Percentiles rank a stretch among this genome's conserved stretches.
phyloP scores from a whole-genome alignment of 371 early-diverging fungal species.

The Conidiobolus incongruus region DNA sequence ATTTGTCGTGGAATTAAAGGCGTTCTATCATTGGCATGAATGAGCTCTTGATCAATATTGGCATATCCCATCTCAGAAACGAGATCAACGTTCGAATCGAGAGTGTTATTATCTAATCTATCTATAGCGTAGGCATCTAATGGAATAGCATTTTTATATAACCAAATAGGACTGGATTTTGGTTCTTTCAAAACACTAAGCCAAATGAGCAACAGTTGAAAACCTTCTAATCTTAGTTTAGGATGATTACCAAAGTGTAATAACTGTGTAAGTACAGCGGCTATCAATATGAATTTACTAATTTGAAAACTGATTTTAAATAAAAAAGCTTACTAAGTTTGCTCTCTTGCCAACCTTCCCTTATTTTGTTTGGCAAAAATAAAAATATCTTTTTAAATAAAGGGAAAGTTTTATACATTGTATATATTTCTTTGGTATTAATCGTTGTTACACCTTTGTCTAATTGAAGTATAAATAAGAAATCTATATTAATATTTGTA shows the following conservation, averaged over 20 bases:
- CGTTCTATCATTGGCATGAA: slow-evolving; percentile 19
- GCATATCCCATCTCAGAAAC: slow-evolving; percentile 7
- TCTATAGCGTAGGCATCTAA: slow-evolving; percentile 40
- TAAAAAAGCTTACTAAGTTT: background rate
- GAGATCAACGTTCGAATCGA: slow-evolving; percentile 7
- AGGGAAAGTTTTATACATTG: background rate
- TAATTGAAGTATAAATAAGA: background rate
- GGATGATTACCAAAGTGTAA: slow-evolving; percentile 42
- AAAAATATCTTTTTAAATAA: background rate
- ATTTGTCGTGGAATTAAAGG: slow-evolving; percentile 27
- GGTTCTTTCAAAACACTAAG: slow-evolving; percentile 37
- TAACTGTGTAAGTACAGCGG: slow-evolving; percentile 22
- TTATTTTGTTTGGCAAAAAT: background rate
- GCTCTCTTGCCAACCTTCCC: slow-evolving; percentile 1
- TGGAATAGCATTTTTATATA: slow-evolving; percentile 37
- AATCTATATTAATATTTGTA: background rate
- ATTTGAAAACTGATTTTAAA: background rate
- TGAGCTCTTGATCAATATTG: slow-evolving; percentile 13
- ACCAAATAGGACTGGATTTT: slow-evolving; percentile 28
- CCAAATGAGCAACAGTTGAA: slow-evolving; percentile 47
- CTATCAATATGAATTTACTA: slow-evolving; percentile 16
- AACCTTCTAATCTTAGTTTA: slow-evolving; percentile 40
- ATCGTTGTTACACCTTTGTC: background rate
- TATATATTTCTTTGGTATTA: background rate
- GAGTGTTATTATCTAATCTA: slow-evolving; percentile 7